Evolutionary conservation across 2,329 filamentous ascomycete species (phyloP).

Genomic region (Fusarium austroafricanum): DNA sequence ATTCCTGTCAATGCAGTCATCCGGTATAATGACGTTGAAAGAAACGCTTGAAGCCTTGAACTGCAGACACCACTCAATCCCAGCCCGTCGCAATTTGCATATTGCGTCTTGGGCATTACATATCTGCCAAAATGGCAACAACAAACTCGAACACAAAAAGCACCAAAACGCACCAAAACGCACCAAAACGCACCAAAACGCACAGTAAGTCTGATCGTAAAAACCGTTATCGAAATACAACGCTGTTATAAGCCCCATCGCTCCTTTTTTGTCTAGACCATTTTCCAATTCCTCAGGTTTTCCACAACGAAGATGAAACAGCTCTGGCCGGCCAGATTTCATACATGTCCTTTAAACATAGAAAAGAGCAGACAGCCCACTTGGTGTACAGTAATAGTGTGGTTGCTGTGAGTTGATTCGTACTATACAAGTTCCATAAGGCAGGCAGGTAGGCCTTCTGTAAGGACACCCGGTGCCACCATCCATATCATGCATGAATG

Average conservation of each 20-base stretch:
- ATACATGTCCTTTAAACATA: neutral
- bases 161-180: neutral
- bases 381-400: neutral
- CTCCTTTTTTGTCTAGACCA: conserved; percentile 36
- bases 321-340: conserved; percentile 36
- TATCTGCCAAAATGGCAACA: too few species aligned
- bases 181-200: neutral
- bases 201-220: neutral
- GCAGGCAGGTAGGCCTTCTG: neutral
- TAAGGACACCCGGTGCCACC: conserved; percentile 24
- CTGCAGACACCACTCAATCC: neutral
- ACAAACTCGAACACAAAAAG: neutral
- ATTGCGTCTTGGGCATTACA: neutral
- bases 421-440: conserved; percentile 34
- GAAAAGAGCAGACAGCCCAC: neutral
- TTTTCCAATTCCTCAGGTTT: conserved; percentile 5
- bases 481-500: conserved; percentile 13
- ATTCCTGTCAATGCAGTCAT: conserved; percentile 20
- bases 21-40: conserved; percentile 28
- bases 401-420: neutral
- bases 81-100: neutral
- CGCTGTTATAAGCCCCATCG: conserved; percentile 10
- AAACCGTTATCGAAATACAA: conserved; percentile 12
- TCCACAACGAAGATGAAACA: neutral
- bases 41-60: neutral